Percentiles rank a stretch among this genome's conserved stretches.
Conservation (phyloP, 768 basidiomycete genomes). For the Pleurotus citrinopileatus region DNA sequence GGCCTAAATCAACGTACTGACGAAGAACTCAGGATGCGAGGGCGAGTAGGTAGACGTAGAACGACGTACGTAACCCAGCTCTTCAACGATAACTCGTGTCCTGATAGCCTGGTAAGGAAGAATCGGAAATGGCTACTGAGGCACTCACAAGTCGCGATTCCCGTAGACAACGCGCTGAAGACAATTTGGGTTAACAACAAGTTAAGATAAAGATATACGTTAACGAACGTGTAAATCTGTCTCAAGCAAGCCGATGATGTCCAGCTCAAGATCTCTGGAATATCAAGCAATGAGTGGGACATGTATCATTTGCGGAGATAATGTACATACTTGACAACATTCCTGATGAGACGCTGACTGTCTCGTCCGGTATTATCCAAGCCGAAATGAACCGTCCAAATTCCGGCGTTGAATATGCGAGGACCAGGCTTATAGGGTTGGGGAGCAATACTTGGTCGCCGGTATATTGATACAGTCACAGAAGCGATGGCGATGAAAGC, state of each 20-base stretch:
- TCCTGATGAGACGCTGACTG: slow-evolving; percentile 65
- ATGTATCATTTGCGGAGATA: neutral
- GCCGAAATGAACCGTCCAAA: slow-evolving; percentile 94
- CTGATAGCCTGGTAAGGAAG: slow-evolving; percentile 29
- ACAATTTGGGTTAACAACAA: slow-evolving; percentile 4
- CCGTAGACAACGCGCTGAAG: slow-evolving; percentile 70
- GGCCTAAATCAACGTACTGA: slow-evolving; percentile 86
- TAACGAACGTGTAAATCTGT: slow-evolving; percentile 77
- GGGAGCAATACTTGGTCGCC: slow-evolving; percentile 46
- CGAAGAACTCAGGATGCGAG: neutral
- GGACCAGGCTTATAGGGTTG: slow-evolving; percentile 60
- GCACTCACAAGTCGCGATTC: slow-evolving; percentile 72
- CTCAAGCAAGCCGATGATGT: slow-evolving; percentile 82
- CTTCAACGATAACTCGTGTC: slow-evolving; percentile 72
- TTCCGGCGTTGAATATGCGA: slow-evolving; percentile 74
- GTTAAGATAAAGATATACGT: neutral
- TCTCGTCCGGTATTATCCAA: slow-evolving; percentile 71
- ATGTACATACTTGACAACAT: slow-evolving; percentile 36
- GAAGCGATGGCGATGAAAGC: slow-evolving; percentile 43
- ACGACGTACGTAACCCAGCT: slow-evolving; percentile 74
- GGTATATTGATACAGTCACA: slow-evolving; percentile 51
- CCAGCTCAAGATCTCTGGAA: slow-evolving; percentile 74
- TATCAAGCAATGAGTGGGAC: neutral
- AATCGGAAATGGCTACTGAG: neutral
- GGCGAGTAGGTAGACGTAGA: neutral